phyloP scores from a whole-genome alignment of 164 flowering plant genomes.

The Magnolia officinalis region DNA sequence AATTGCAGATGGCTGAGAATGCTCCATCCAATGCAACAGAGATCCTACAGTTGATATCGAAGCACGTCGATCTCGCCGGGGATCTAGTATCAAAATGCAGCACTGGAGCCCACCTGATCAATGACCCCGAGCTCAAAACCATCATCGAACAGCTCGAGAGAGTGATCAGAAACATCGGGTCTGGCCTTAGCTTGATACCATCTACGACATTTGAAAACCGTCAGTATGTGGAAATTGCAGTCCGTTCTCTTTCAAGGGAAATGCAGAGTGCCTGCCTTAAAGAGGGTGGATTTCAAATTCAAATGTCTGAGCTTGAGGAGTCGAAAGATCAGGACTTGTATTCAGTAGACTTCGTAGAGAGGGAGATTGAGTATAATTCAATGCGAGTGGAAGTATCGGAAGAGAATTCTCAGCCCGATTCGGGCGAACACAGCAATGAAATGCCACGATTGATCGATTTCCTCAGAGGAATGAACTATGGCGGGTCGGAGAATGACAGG shows the following conservation, averaged over 20 bases:
- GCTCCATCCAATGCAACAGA: constrained; percentile 33
- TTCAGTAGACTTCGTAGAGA: constrained; percentile 5
- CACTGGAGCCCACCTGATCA: constrained; percentile 9
- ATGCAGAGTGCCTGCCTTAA: constrained; percentile 42
- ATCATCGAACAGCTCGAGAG: constrained; percentile 35
- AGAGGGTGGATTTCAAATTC: constrained; percentile 8
- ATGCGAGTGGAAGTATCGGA: constrained; percentile 21
- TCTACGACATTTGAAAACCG: constrained; percentile 34
- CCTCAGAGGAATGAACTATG: constrained; percentile 18
- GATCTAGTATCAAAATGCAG: constrained; percentile 28
- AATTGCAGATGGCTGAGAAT: constrained; percentile 33
- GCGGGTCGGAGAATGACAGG: constrained; percentile 13
- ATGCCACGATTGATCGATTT: constrained; percentile 19
- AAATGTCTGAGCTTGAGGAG: constrained; percentile 12
- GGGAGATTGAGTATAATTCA: constrained; percentile 51
- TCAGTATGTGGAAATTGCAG: constrained; percentile 48
- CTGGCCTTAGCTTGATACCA: constrained; percentile 46
- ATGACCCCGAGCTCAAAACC: constrained; percentile 27
- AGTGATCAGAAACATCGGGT: constrained; percentile 44
- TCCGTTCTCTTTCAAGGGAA: constrained; percentile 48
- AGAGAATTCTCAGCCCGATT: constrained; percentile 19
- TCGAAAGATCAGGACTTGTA: background rate
- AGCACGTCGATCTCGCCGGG: constrained; percentile 37
- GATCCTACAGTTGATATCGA: constrained; percentile 41
- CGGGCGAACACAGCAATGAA: background rate